These are phyloP conservation scores for Penicillium pancosmium DNA, from an alignment of 495 filamentous ascomycete species.

Conservation along the genomic window DNA sequence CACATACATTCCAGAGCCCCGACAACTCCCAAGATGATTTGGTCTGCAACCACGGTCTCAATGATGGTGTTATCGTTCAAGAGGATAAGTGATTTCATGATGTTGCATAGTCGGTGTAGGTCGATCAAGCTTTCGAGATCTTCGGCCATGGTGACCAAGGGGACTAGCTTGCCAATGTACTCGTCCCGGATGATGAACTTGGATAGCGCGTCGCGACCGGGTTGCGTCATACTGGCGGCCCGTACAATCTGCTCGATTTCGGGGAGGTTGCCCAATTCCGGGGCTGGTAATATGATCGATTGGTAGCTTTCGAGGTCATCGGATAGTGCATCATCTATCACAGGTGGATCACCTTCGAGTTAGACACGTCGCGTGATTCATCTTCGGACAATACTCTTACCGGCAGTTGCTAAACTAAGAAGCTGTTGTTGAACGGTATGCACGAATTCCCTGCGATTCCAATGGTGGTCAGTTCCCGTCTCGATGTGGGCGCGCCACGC, in stretches of 20 bases:
- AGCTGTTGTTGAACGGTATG: slow-evolving; percentile 77
- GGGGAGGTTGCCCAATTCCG: slow-evolving; percentile 74
- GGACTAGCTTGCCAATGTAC: slow-evolving; percentile 86
- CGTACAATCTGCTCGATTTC: slow-evolving; percentile 86
- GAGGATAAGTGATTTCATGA: slow-evolving; percentile 94
- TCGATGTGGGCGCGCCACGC: slow-evolving; percentile 6
- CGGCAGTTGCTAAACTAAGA: slow-evolving; percentile 51
- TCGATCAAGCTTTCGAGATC: slow-evolving; percentile 85
- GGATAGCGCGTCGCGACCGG: slow-evolving; percentile 83
- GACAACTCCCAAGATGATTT: slow-evolving; percentile 87
- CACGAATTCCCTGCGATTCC: slow-evolving; percentile 80
- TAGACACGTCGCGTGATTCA: slow-evolving; percentile 5
- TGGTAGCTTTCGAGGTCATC: slow-evolving; percentile 80
- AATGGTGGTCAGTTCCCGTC: slow-evolving; percentile 13
- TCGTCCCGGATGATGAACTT: slow-evolving; percentile 84
- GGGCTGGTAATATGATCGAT: slow-evolving; percentile 72
- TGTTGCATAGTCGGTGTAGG: slow-evolving; percentile 90
- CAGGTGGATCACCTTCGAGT: slow-evolving; percentile 7
- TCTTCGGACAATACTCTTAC: slow-evolving; percentile 30
- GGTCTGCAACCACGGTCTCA: slow-evolving; percentile 88
- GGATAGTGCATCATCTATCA: slow-evolving; percentile 81
- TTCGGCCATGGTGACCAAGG: slow-evolving; percentile 82
- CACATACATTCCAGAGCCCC: slow-evolving; percentile 87
- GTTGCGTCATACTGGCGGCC: slow-evolving; percentile 67
- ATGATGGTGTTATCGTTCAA: slow-evolving; percentile 95